Base-by-base conservation (phyloP, 805 yeast genomes). In the Metschnikowia amazonensis region DNA sequence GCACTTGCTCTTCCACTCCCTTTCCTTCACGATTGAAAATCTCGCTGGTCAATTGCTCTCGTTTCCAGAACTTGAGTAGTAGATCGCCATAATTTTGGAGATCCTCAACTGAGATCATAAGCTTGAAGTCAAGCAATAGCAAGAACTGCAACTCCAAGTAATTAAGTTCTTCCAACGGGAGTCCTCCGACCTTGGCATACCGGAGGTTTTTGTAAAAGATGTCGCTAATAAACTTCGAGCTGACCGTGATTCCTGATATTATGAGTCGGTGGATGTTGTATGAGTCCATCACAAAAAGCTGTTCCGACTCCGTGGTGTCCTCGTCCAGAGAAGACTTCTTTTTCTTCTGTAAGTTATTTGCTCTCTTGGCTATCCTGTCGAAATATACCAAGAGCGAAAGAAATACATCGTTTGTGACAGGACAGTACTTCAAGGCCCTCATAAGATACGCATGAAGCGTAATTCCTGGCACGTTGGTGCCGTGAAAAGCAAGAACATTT, bases 351-450 rank as follows among this genome's bases (percentile, higher is more conserved):
- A 71, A 57, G 48, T 67, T 76, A 59, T 86, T 85, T 35, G 94
- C 89, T 50, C 87, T 76, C 59, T 87, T 87, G 16, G 96, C 94
- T 36, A 92, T 89, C 51, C 98, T 72, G 66, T 94, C 99, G 68
- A 94, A 89, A 64, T 94, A 94, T 25, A 94, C 97, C 57, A 94
- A 73, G 29, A 94, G 68, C 31, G 96, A 84, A 39, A 94, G 69
- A 64, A 90, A 94, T 28, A 94, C 98, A 63, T 94, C 98, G 65
- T 92, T 92, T 2, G 99, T 90, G n/a, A 94, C 94, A 0, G 99
- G 98, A 64, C 99, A 94, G 67, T 94, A 94, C 66, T 92, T 92
- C 62, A 92, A 79, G 24, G 94, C 92, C 60, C 99, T 81, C 35
- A 88, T 79, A 48, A 94, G 74, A 62, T 94, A 94, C 17, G 95